Evolutionary conservation across 768 basidiomycete genomes (phyloP), one percentile per base, ranked within the genome.

Genomic region (Kwoniella botswanensis): DNA sequence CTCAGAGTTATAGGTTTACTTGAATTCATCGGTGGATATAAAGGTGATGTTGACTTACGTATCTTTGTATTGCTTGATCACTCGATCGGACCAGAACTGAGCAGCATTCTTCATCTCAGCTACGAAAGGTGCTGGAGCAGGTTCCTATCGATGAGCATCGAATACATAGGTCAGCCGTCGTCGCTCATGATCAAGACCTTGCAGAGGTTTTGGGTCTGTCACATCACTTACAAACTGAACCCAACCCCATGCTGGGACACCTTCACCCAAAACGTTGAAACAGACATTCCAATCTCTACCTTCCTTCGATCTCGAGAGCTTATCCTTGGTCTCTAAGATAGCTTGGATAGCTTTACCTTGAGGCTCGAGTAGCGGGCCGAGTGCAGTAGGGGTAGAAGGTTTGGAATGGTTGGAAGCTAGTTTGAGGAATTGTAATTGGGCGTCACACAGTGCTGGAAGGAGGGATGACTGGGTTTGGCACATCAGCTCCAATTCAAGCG

Each of bases 21-120:
- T 29, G 21, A 58, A 35, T 4, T 46, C 35, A 35, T 26, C 61
- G 12, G 6, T 46, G 10, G 12, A 7, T 12, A 52, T 26, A 13
- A 10, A 17, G 12, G 17, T 10, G 41, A 17, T 56, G 2, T 9
- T 55, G 46, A 72, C 91, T 68, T 70, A 94, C 96, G 93, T 93
- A 7, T 93, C 92, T 83, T 93, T 98, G 87, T 88, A 93, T 73
- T 95, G 93, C 83, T 94, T 93, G 84, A 94, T 90, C 57, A 98
- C 88, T 69, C 90, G 89, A 84, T 97, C 93, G 1, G 90, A 90
- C 82, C 93, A 98, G 85, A 93, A 99, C 79, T 89, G 87, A 12
- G 91, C 88, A 3, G 92, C 88, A 26, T 98, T 94, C 84, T 92
- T 95, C 83, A 91, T 88, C 60, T 94, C 93, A 18, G 84, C 86